These are phyloP conservation scores for Aspergillus intermedius DNA, from an alignment of 2,329 filamentous ascomycete species.

Conservation along the genomic window DNA sequence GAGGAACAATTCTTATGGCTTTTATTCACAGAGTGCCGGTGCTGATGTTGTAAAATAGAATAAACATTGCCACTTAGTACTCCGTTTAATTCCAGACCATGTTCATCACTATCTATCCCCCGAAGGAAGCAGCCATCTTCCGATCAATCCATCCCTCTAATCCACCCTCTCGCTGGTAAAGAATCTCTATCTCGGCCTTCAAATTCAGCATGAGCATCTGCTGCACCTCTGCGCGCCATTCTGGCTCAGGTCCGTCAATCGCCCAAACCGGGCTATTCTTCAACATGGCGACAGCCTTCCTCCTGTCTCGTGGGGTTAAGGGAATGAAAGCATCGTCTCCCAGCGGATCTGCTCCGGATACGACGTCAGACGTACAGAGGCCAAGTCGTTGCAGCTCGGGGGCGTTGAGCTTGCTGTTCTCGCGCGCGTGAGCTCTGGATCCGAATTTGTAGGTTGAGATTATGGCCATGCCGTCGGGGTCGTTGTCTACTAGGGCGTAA, in stretches of 20 bases:
- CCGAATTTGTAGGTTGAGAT: slow-evolving; percentile 59
- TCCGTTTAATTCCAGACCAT: slow-evolving; percentile 12
- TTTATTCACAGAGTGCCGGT: too few relatives aligned
- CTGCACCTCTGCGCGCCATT: slow-evolving; percentile 50
- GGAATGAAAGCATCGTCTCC: slow-evolving; percentile 32
- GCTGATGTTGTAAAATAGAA: too few relatives aligned
- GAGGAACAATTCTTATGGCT: too few relatives aligned
- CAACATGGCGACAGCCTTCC: slow-evolving; percentile 51
- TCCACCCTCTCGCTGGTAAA: slow-evolving; percentile 40
- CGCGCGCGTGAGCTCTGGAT: slow-evolving; percentile 50
- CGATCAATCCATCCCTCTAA: slow-evolving; percentile 40
- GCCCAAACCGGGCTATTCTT: slow-evolving; percentile 36
- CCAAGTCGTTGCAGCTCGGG: slow-evolving; percentile 53
- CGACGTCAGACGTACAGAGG: slow-evolving; percentile 39
- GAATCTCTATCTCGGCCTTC: slow-evolving; percentile 57
- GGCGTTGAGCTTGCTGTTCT: slow-evolving; percentile 43
- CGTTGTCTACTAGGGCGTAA: slow-evolving; percentile 53
- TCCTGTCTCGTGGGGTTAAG: slow-evolving; percentile 49
- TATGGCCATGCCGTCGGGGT: slow-evolving; percentile 58
- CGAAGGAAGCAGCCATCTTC: slow-evolving; percentile 17
- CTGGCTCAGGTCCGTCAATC: slow-evolving; percentile 38
- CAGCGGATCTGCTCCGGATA: slow-evolving; percentile 18
- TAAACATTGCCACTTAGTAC: too few relatives aligned
- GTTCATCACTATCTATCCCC: background rate
- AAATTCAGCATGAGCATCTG: slow-evolving; percentile 56